Evolutionary conservation across 1,284 basidiomycete species (phyloP).

Genomic region (Sanghuangporus baumii): DNA sequence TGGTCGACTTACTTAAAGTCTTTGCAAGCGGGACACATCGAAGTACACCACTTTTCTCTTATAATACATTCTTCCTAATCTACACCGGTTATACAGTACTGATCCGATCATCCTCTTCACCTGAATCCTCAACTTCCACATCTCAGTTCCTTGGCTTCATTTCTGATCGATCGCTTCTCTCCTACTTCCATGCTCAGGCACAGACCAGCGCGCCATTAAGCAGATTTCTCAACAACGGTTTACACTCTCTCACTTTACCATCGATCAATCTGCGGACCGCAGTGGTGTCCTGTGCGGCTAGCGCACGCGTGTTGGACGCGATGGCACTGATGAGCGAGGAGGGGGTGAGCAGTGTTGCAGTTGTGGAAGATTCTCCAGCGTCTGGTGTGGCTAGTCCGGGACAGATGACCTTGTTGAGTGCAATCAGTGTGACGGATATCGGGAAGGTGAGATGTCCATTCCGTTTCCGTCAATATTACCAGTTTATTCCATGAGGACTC

Average conservation of each 20-base stretch:
- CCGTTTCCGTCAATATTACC: background rate
- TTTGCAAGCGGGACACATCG: slow-evolving; percentile 68
- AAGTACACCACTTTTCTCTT: slow-evolving; percentile 34
- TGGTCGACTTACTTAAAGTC: slow-evolving; percentile 55
- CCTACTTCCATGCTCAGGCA: slow-evolving; percentile 57
- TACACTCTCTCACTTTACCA: slow-evolving; percentile 53
- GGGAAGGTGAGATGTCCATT: slow-evolving; percentile 45
- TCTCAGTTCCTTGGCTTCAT: slow-evolving; percentile 48
- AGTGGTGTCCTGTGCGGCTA: slow-evolving; percentile 54
- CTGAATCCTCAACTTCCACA: slow-evolving; percentile 21
- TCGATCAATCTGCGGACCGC: slow-evolving; percentile 56
- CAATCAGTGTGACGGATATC: slow-evolving; percentile 73
- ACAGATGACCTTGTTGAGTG: slow-evolving; percentile 53
- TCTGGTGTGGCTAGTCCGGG: slow-evolving; percentile 25
- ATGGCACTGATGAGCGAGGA: slow-evolving; percentile 78
- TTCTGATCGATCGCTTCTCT: slow-evolving; percentile 54
- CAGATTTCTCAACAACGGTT: slow-evolving; percentile 50
- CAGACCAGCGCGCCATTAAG: slow-evolving; percentile 27
- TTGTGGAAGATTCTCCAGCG: slow-evolving; percentile 47
- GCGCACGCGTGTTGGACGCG: slow-evolving; percentile 59
- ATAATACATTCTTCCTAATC: slow-evolving; percentile 11
- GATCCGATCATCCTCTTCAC: slow-evolving; percentile 33
- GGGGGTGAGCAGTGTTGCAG: slow-evolving; percentile 73
- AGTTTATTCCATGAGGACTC: background rate
- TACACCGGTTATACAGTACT: slow-evolving; percentile 34